phyloP scores from a whole-genome alignment of 2,329 filamentous ascomycete genomes.

The Aspergillus quadrilineatus region DNA sequence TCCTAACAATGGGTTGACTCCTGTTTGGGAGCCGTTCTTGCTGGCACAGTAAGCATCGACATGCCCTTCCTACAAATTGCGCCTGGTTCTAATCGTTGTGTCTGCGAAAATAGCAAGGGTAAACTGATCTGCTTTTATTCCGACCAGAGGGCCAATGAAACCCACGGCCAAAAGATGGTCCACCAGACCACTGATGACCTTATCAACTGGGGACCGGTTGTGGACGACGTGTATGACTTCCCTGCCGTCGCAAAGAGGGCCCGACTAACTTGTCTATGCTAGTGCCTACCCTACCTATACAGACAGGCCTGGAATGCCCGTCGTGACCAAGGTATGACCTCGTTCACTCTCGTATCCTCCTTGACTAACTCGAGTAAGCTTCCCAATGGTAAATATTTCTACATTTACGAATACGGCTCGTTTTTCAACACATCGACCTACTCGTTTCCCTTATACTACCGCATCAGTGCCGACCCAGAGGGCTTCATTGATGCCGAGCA shows the following conservation, averaged over 20 bases:
- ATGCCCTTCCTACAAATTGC: background rate
- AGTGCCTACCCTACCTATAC: slow-evolving; percentile 57
- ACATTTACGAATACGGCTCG: slow-evolving; percentile 62
- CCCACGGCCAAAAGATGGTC: slow-evolving; percentile 66
- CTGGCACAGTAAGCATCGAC: slow-evolving; percentile 46
- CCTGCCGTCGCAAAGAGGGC: background rate
- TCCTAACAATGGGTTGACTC: slow-evolving; percentile 64
- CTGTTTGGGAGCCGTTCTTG: slow-evolving; percentile 73
- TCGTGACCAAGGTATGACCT: slow-evolving; percentile 46
- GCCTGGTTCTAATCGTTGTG: background rate
- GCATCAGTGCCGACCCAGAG: slow-evolving; percentile 49
- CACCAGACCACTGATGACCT: slow-evolving; percentile 64
- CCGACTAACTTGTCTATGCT: background rate
- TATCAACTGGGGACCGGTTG: slow-evolving; percentile 59
- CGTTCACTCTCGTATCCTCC: background rate
- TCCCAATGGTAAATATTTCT: slow-evolving; percentile 61
- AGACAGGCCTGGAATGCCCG: slow-evolving; percentile 68
- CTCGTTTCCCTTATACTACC: slow-evolving; percentile 55
- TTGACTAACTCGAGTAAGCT: slow-evolving; percentile 40
- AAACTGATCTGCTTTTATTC: slow-evolving; percentile 68
- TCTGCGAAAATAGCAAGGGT: slow-evolving; percentile 41
- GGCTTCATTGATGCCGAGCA: slow-evolving; percentile 46
- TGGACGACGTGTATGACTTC: slow-evolving; percentile 55
- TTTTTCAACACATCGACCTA: slow-evolving; percentile 32
- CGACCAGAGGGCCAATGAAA: slow-evolving; percentile 63